Evolutionary conservation across 768 basidiomycete genomes (phyloP).

Genomic region (Collybiopsis luxurians): DNA sequence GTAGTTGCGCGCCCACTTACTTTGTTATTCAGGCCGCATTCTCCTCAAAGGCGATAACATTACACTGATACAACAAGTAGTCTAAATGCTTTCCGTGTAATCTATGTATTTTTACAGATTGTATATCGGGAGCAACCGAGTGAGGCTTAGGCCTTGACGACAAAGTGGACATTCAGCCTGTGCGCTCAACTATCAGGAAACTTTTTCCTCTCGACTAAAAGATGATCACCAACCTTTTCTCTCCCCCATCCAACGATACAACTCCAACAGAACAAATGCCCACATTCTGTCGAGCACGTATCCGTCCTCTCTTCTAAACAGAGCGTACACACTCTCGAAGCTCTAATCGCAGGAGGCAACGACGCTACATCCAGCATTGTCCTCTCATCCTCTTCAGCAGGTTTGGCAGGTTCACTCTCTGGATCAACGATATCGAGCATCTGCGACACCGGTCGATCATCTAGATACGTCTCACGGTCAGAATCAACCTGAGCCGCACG

Average conservation of each 20-base stretch:
- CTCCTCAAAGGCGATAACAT: conserved; percentile 98
- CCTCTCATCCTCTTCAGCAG: conserved; percentile 68
- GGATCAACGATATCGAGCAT: conserved; percentile 50
- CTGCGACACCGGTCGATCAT: conserved; percentile 57
- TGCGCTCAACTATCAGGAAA: not conserved
- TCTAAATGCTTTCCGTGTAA: conserved; percentile 17
- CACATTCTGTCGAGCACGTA: conserved; percentile 83
- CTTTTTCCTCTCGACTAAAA: not conserved
- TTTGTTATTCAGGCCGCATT: conserved; percentile 68
- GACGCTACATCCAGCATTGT: conserved; percentile 60
- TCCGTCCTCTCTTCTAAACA: conserved; percentile 84
- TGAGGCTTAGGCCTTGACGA: conserved; percentile 69
- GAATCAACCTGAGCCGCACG: conserved; percentile 16
- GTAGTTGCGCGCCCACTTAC: conserved; percentile 1
- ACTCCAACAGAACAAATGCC: conserved; percentile 88
- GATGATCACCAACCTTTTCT: conserved; percentile 60
- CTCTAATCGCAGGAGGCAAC: conserved; percentile 51
- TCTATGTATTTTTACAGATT: conserved; percentile 54
- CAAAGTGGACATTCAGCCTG: conserved; percentile 88
- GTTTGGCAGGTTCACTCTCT: conserved; percentile 50
- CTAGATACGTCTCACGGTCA: conserved; percentile 44
- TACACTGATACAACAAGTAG: conserved; percentile 85
- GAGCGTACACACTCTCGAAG: conserved; percentile 72
- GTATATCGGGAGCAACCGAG: conserved; percentile 75
- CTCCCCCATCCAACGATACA: conserved; percentile 88